These are phyloP conservation scores for Glarea lozoyensis DNA, from an alignment of 495 filamentous ascomycete genomes.

Conservation along the genomic window DNA sequence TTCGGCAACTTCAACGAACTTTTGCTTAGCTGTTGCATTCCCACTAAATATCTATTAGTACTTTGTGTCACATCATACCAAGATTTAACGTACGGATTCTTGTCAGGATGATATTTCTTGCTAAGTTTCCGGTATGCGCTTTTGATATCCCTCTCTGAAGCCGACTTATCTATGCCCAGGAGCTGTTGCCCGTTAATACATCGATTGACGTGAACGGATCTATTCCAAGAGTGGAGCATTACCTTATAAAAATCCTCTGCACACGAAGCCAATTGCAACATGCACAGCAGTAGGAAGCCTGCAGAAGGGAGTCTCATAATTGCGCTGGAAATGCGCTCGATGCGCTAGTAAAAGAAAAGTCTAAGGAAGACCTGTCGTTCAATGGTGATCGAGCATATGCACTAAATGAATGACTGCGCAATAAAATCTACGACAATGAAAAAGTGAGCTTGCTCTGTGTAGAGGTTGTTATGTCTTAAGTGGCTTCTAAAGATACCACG, in stretches of 20 bases:
- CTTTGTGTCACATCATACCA: no score
- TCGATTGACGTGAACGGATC: not conserved
- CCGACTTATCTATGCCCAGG: constrained; percentile 70
- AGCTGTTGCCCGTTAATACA: constrained; percentile 34
- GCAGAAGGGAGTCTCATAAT: constrained; percentile 19
- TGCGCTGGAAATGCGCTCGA: constrained; percentile 6
- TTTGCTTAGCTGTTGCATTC: constrained; percentile 73
- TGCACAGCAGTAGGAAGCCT: constrained; percentile 29
- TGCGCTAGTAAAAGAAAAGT: constrained; percentile 12
- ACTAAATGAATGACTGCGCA: constrained; percentile 16
- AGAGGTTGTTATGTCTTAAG: not conserved
- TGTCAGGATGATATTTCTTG: constrained; percentile 97
- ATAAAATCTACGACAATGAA: not conserved
- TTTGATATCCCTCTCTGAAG: constrained; percentile 88
- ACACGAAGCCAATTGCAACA: constrained; percentile 36
- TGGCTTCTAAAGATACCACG: constrained; percentile 14
- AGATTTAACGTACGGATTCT: constrained; percentile 89
- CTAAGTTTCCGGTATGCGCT: constrained; percentile 86
- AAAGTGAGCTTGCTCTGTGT: not conserved
- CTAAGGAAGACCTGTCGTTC: constrained; percentile 2
- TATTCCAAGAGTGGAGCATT: not conserved
- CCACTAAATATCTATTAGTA: constrained; percentile 46
- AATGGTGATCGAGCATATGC: constrained; percentile 11
- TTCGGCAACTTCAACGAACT: constrained; percentile 91
- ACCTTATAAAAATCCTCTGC: constrained; percentile 87